Evolutionary conservation across 2,329 filamentous ascomycete genomes (phyloP).

Genomic region (Trichoderma cornu-damae): DNA sequence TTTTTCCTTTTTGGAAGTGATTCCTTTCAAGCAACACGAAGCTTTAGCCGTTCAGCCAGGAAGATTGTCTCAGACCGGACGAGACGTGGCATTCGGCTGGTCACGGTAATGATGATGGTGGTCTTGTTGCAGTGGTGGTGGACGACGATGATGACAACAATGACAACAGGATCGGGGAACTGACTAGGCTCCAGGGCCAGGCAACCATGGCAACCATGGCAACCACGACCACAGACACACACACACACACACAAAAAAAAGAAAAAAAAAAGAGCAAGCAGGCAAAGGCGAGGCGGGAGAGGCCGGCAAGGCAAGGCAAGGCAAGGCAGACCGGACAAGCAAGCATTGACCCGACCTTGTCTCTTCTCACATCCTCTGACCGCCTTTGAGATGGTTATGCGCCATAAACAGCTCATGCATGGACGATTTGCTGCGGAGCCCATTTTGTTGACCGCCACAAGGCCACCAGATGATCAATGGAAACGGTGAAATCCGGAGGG

Average conservation of each 20-base stretch:
- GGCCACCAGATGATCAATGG: constrained; percentile 10
- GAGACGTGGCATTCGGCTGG: not conserved
- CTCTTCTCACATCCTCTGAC: constrained; percentile 4
- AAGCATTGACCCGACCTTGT: constrained; percentile 5
- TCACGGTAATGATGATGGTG: not conserved
- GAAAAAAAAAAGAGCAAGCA: not conserved
- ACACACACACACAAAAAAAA: no score
- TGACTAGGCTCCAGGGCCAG: not conserved
- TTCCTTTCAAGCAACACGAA: constrained; percentile 1
- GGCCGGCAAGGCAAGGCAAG: not conserved
- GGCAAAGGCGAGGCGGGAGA: not conserved
- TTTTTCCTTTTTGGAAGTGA: constrained; percentile 1
- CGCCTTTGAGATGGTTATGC: constrained; percentile 14
- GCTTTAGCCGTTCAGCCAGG: constrained; percentile 11
- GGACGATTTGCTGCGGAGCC: constrained; percentile 14
- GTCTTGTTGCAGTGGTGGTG: constrained; percentile 1
- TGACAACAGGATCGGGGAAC: not conserved
- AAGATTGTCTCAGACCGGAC: not conserved
- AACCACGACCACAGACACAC: not conserved
- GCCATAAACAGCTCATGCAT: constrained; percentile 19
- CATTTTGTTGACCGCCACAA: constrained; percentile 15
- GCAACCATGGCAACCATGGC: constrained; percentile 3
- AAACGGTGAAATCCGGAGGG: constrained; percentile 9
- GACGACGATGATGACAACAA: constrained; percentile 3
- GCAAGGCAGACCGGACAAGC: not conserved